These are phyloP conservation scores for Delphinella strobiligena DNA, from an alignment of 2,329 filamentous ascomycete species.

Conservation along the genomic window DNA sequence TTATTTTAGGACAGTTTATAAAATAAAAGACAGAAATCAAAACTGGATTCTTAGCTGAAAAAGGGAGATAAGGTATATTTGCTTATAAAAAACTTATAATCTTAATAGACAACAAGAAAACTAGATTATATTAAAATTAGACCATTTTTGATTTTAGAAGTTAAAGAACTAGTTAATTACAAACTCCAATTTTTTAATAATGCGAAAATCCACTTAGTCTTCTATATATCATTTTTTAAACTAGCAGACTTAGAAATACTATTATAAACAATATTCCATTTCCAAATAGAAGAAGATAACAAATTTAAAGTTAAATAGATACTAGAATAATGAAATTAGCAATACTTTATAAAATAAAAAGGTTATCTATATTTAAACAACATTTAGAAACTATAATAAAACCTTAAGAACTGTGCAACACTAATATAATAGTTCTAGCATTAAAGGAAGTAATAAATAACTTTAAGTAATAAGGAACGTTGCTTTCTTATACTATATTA, in stretches of 20 bases:
- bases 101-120: constrained; percentile 9
- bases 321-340: constrained; percentile 3
- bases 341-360: constrained; percentile 5
- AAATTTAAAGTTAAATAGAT: constrained; percentile 2
- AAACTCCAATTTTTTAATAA: constrained; percentile 4
- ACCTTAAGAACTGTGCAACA: constrained; percentile 2
- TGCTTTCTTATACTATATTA: no score
- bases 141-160: constrained; percentile 11
- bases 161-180: constrained; percentile 5
- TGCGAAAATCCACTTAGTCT: constrained; percentile 1
- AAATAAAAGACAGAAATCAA: constrained; percentile 1
- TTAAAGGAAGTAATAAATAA: no score
- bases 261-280: constrained; percentile 5
- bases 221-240: constrained; percentile 4
- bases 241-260: constrained; percentile 3
- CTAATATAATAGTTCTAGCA: neutral
- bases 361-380: constrained; percentile 3
- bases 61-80: constrained; percentile 13
- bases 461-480: no score
- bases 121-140: constrained; percentile 11
- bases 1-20: constrained; percentile 3
- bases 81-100: constrained; percentile 9
- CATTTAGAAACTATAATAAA: constrained; percentile 1
- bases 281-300: constrained; percentile 2
- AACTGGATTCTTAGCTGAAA: constrained; percentile 10